These are phyloP conservation scores for Cinnamomum micranthum DNA, from an alignment of 164 flowering plant genomes.

Conservation along the genomic window DNA sequence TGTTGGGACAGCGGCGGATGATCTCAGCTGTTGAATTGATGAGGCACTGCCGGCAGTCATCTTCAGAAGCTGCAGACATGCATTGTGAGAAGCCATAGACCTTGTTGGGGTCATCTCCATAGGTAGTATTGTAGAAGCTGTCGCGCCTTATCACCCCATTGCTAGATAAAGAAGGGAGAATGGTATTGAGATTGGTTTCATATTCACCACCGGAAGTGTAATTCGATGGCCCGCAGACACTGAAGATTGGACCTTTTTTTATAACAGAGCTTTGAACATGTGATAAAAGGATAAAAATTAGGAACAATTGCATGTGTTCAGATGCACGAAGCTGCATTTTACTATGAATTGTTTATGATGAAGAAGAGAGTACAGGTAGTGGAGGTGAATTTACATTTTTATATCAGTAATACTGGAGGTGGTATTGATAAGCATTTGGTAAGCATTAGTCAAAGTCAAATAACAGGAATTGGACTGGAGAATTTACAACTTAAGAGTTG, in stretches of 20 bases:
- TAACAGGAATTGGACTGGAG: no score
- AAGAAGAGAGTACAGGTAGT: no score
- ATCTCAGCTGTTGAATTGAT: constrained; percentile 11
- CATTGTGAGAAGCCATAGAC: constrained; percentile 33
- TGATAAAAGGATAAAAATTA: neutral
- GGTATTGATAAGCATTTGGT: no score
- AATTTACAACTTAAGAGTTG: no score
- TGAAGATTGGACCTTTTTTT: neutral
- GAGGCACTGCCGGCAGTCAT: constrained; percentile 17
- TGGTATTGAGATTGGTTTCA: constrained; percentile 15
- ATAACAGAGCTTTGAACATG: neutral
- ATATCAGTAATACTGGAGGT: no score
- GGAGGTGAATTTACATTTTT: no score
- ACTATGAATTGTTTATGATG: no score
- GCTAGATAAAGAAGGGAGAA: constrained; percentile 12
- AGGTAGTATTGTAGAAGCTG: constrained; percentile 14
- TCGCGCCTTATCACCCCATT: constrained; percentile 11
- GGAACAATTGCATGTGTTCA: neutral
- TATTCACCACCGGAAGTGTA: constrained; percentile 9
- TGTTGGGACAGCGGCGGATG: constrained; percentile 16
- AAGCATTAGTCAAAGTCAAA: no score
- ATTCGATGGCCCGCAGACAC: neutral
- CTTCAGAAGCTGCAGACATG: constrained; percentile 7
- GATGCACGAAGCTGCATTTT: neutral
- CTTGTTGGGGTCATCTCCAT: constrained; percentile 13